phyloP scores from a whole-genome alignment of 164 flowering plant genomes.

The Hamamelis virginiana region DNA sequence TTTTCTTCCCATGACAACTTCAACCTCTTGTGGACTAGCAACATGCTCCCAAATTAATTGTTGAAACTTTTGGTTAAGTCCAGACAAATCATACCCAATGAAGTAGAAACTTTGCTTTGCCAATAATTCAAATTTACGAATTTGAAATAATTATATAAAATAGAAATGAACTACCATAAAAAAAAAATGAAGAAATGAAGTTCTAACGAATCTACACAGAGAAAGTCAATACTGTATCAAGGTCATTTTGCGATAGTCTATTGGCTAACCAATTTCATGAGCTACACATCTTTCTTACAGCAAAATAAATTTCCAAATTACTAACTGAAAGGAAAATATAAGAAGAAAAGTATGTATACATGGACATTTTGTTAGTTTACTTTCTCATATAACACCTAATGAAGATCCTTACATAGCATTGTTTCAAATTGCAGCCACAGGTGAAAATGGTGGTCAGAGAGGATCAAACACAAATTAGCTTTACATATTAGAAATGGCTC shows the following conservation, averaged over 20 bases:
- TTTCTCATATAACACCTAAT: background rate
- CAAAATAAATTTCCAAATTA: too few relatives aligned
- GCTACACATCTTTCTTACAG: constrained; percentile 83
- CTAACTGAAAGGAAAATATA: too few relatives aligned
- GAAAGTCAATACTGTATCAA: constrained; percentile 48
- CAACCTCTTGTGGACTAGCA: too few relatives aligned
- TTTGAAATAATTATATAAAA: too few relatives aligned
- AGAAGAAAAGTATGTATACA: background rate
- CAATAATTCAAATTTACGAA: constrained; percentile 37
- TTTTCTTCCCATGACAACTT: too few relatives aligned
- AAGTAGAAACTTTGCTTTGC: constrained; percentile 84
- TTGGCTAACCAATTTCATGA: constrained; percentile 87
- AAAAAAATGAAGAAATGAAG: constrained; percentile 1
- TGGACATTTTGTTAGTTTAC: background rate
- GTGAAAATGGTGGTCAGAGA: background rate
- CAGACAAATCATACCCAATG: too few relatives aligned
- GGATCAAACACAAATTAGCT: background rate
- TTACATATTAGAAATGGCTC: background rate
- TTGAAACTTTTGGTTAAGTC: constrained; percentile 62
- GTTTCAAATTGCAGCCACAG: too few relatives aligned
- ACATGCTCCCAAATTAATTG: too few relatives aligned
- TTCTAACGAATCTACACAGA: too few relatives aligned
- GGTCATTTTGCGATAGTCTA: constrained; percentile 88
- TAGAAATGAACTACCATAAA: background rate
- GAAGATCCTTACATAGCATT: background rate